Conservation (phyloP, 768 basidiomycete genomes). For the Amylocystis lapponica region DNA sequence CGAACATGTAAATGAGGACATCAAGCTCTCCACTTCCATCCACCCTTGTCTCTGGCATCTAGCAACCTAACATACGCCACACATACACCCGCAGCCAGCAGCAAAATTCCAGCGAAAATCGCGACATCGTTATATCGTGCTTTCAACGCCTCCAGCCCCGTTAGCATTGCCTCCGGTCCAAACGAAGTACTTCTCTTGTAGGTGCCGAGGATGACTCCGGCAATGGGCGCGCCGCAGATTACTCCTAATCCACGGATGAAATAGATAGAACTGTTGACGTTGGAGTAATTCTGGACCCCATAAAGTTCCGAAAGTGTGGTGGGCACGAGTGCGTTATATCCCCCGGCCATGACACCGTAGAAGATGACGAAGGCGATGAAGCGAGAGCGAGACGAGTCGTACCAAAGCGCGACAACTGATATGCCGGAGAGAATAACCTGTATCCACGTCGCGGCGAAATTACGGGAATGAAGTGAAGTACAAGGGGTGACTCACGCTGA, state of each 20-base stretch:
- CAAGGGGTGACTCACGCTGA: conserved; percentile 23
- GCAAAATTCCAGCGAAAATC: conserved; percentile 31
- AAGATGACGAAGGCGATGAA: conserved; percentile 36
- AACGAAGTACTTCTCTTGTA: conserved; percentile 17
- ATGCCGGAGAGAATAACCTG: conserved; percentile 36
- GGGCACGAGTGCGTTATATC: conserved; percentile 39
- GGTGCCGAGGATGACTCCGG: conserved; percentile 34
- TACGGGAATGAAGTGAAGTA: neutral
- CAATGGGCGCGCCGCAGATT: conserved; percentile 36
- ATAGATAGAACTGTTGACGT: conserved; percentile 37
- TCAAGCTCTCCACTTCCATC: conserved; percentile 37
- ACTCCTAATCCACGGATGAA: conserved; percentile 38
- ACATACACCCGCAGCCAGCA: conserved; percentile 32
- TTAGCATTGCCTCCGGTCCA: neutral
- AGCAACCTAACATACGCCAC: conserved; percentile 37
- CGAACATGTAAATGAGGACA: neutral
- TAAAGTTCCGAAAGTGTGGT: conserved; percentile 40
- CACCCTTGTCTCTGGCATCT: conserved; percentile 35
- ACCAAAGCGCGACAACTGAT: conserved; percentile 38
- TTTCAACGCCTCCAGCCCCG: conserved; percentile 13
- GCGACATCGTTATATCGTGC: conserved; percentile 33
- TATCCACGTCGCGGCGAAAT: neutral
- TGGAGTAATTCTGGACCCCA: conserved; percentile 36
- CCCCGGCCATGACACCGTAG: conserved; percentile 39
- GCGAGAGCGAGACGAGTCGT: conserved; percentile 29